Percentiles rank a stretch among this genome's conserved stretches.
Conservation (phyloP, 1,284 basidiomycete genomes). For the Trichosporon sp. region DNA sequence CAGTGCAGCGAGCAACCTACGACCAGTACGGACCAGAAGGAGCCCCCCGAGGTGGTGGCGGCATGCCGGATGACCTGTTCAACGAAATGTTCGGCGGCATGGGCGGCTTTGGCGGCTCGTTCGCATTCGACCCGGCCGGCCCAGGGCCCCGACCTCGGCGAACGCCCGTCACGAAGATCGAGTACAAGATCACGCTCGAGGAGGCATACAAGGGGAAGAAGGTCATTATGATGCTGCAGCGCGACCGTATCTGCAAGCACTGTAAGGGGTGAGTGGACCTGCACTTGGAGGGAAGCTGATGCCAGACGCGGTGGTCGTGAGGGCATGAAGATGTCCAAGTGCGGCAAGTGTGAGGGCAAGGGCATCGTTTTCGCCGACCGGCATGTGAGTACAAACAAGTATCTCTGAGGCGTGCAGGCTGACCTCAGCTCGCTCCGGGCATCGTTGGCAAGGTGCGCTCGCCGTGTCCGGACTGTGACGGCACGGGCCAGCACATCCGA, state of each 20-base stretch:
- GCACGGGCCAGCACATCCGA: conserved; percentile 70
- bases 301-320: conserved; percentile 20
- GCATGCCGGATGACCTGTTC: conserved; percentile 54
- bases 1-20: conserved; percentile 64
- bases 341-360: conserved; percentile 76
- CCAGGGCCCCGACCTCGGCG: conserved; percentile 50
- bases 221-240: conserved; percentile 83
- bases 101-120: conserved; percentile 37
- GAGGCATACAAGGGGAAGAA: conserved; percentile 89
- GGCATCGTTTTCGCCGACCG: conserved; percentile 44
- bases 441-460: conserved; percentile 53
- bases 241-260: conserved; percentile 68
- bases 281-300: not conserved
- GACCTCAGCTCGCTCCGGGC: conserved; percentile 41
- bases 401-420: not conserved
- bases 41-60: conserved; percentile 53
- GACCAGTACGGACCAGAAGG: conserved; percentile 71
- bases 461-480: conserved; percentile 72
- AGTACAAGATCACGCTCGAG: conserved; percentile 81
- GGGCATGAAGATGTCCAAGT: conserved; percentile 72
- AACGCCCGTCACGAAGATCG: conserved; percentile 67
- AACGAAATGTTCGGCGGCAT: conserved; percentile 65
- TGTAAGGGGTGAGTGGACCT: conserved; percentile 66
- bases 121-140: conserved; percentile 36
- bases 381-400: conserved; percentile 33